Evolutionary conservation across 768 basidiomycete genomes (phyloP).

Genomic region (Pleurotus ostreatus): DNA sequence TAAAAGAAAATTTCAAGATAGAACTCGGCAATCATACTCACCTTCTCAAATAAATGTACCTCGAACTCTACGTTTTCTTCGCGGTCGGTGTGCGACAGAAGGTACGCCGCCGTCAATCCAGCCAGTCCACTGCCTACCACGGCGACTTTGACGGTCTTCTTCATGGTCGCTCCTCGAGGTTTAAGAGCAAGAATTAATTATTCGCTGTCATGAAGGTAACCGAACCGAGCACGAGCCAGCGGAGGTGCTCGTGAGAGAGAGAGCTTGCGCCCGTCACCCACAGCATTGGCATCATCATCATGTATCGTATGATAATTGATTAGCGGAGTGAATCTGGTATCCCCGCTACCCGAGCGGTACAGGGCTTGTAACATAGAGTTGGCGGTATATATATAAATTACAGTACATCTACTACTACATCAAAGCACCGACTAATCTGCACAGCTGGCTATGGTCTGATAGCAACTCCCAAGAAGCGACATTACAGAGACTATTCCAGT

Average conservation of each 20-base stretch:
- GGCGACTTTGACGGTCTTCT: slow-evolving; percentile 54
- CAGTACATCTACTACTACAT: not conserved
- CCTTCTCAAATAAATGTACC: slow-evolving; percentile 76
- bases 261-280: no score
- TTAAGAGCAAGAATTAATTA: no score
- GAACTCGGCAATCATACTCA: slow-evolving; percentile 22
- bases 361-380: not conserved
- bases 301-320: no score
- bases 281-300: no score
- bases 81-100: slow-evolving; percentile 34
- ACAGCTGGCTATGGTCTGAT: not conserved
- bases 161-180: slow-evolving; percentile 16
- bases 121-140: slow-evolving; percentile 72
- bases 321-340: not conserved
- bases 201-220: no score
- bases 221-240: no score
- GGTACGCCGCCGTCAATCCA: slow-evolving; percentile 64
- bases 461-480: slow-evolving; percentile 4
- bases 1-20: slow-evolving; percentile 1
- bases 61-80: slow-evolving; percentile 46
- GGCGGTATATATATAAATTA: not conserved
- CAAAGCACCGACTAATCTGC: not conserved
- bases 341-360: not conserved
- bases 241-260: no score
- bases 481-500: slow-evolving; percentile 41